Evolutionary conservation across 129 eudicot genomes (phyloP).

Genomic region (Gnaphalium uliginosum): DNA sequence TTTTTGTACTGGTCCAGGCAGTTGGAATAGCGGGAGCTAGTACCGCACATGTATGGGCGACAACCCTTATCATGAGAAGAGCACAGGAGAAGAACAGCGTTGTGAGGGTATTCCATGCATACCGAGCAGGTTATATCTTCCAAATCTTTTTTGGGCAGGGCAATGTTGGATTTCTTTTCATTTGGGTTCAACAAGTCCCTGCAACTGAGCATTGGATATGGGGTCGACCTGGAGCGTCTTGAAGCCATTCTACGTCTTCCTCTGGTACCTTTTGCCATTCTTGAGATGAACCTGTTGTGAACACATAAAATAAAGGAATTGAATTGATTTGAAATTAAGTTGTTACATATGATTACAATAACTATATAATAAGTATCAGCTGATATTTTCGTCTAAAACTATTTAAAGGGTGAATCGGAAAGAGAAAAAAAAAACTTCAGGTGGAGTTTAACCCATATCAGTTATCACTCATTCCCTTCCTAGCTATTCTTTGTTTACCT

Average conservation of each 20-base stretch:
- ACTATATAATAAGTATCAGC: too few species aligned
- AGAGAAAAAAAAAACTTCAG: too few species aligned
- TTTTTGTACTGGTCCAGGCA: slow-evolving; percentile 93
- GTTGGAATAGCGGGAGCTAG: slow-evolving; percentile 87
- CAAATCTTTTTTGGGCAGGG: slow-evolving; percentile 62
- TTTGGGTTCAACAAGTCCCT: slow-evolving; percentile 25
- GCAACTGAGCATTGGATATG: slow-evolving; percentile 54
- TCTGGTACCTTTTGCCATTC: slow-evolving; percentile 81
- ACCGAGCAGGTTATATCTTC: slow-evolving; percentile 89
- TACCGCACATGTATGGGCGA: slow-evolving; percentile 97
- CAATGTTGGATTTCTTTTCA: slow-evolving; percentile 40
- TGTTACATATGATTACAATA: too few species aligned
- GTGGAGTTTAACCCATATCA: not conserved
- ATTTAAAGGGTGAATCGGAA: too few species aligned
- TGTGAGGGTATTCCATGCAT: slow-evolving; percentile 95
- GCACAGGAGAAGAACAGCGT: slow-evolving; percentile 89
- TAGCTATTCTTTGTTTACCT: not conserved
- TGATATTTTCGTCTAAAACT: too few species aligned
- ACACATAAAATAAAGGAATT: not conserved
- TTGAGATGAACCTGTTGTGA: slow-evolving; percentile 15
- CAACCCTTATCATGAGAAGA: slow-evolving; percentile 94
- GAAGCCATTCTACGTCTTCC: slow-evolving; percentile 82
- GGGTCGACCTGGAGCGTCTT: slow-evolving; percentile 66
- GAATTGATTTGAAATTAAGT: too few species aligned
- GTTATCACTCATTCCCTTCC: not conserved